These are phyloP conservation scores for Trametes cubensis DNA, from an alignment of 768 basidiomycete genomes.

Conservation along the genomic window DNA sequence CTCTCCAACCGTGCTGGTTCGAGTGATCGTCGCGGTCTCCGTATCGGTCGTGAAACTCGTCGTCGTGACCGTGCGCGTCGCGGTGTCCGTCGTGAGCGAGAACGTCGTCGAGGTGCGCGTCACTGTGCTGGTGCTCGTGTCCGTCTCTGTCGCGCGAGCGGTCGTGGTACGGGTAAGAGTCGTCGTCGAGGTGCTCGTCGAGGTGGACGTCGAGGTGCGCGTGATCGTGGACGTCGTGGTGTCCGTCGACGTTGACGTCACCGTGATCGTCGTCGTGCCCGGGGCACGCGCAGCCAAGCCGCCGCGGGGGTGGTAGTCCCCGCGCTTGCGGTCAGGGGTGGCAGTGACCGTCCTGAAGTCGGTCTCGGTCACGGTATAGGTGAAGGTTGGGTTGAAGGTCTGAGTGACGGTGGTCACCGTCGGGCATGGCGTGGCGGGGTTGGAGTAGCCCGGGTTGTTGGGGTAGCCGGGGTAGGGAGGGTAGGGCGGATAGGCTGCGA, in stretches of 20 bases:
- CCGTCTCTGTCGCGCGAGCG: background rate
- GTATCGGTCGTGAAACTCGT: background rate
- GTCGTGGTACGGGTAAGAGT: background rate
- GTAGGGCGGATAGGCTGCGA: background rate
- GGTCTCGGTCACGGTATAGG: background rate
- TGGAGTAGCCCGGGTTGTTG: background rate
- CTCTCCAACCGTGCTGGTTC: background rate
- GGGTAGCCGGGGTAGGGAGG: constrained; percentile 5
- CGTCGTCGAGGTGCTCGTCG: background rate
- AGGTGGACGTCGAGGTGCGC: background rate
- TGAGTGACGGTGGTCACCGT: background rate
- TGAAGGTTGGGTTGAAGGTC: background rate
- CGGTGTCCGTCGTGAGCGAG: background rate
- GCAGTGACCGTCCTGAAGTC: background rate
- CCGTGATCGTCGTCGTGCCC: background rate
- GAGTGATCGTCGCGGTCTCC: background rate
- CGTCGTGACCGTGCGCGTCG: constrained; percentile 1
- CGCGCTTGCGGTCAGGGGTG: background rate
- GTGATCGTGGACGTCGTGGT: background rate
- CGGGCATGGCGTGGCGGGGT: background rate
- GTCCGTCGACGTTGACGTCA: background rate
- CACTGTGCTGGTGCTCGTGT: background rate
- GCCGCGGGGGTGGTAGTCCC: background rate
- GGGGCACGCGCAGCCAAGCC: background rate
- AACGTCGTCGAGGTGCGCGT: background rate